These are phyloP conservation scores for Myxozyma kluyveri DNA, from an alignment of 805 yeast species.

Conservation along the genomic window DNA sequence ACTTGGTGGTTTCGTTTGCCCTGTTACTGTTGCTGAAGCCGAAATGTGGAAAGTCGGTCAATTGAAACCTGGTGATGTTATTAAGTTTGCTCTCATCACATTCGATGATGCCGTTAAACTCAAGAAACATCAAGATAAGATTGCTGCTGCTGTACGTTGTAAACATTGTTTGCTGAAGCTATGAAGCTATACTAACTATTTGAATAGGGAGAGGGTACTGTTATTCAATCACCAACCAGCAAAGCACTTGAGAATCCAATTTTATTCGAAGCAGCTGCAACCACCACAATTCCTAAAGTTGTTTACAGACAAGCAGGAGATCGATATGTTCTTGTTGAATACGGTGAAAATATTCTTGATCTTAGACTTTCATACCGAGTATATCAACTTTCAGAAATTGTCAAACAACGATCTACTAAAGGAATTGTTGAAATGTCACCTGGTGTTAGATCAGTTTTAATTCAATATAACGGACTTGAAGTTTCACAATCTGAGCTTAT, in stretches of 20 bases:
- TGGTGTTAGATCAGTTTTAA: constrained; percentile 91
- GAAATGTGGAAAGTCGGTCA: constrained; percentile 99
- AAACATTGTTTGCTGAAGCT: background rate
- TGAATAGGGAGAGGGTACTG: constrained; percentile 19
- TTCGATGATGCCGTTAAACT: constrained; percentile 66
- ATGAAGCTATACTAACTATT: background rate
- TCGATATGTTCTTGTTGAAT: constrained; percentile 85
- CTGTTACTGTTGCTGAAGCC: constrained; percentile 91
- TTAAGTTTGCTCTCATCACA: constrained; percentile 74
- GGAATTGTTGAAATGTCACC: constrained; percentile 96
- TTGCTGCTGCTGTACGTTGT: constrained; percentile 18
- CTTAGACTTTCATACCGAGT: constrained; percentile 82
- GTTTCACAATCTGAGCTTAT: constrained; percentile 63
- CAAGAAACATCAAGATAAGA: constrained; percentile 57
- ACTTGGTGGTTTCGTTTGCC: constrained; percentile 95
- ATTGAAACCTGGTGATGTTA: constrained; percentile 87
- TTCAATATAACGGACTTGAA: constrained; percentile 69
- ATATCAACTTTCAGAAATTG: constrained; percentile 74
- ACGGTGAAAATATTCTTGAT: constrained; percentile 86
- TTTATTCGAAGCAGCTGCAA: constrained; percentile 49
- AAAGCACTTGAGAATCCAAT: constrained; percentile 62
- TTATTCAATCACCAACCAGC: constrained; percentile 22
- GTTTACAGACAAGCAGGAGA: constrained; percentile 97
- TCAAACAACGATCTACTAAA: constrained; percentile 55
- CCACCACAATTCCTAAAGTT: constrained; percentile 60